These are phyloP conservation scores for Saccharomycopsis selenospora DNA, from an alignment of 805 yeast genomes.

Conservation along the genomic window DNA sequence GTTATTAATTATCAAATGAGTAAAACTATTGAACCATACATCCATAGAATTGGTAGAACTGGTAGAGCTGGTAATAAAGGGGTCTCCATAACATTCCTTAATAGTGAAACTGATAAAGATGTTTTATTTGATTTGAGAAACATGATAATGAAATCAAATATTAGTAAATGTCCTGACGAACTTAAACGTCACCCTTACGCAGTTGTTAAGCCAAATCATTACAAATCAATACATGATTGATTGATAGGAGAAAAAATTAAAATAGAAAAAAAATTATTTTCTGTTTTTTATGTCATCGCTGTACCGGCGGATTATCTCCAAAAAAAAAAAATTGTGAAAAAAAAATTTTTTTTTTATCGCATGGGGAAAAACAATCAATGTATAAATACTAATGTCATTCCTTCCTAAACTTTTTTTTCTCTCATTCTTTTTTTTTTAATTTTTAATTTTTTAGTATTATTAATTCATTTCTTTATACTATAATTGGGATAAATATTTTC, in stretches of 20 bases:
- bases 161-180: conserved; percentile 19
- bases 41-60: conserved; percentile 93
- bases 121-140: conserved; percentile 37
- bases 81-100: conserved; percentile 64
- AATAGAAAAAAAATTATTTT: not conserved
- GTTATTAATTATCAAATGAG: conserved; percentile 87
- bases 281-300: conserved; percentile 1
- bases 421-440: too few species aligned
- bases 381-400: too few species aligned
- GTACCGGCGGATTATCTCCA: not conserved
- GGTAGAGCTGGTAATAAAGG: conserved; percentile 91
- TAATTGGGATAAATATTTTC: too few species aligned
- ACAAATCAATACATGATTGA: conserved; percentile 17
- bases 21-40: conserved; percentile 67
- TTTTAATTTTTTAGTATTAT: too few species aligned
- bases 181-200: conserved; percentile 18
- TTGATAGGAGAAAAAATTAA: not conserved
- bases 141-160: conserved; percentile 12
- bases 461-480: too few species aligned
- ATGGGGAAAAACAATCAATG: too few species aligned
- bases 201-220: conserved; percentile 15
- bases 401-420: too few species aligned
- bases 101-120: conserved; percentile 44
- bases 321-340: too few species aligned
- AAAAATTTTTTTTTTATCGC: too few species aligned